A percentile compares a stretch with the other conserved stretches of the same genome.
Conservation (phyloP, 129 eudicot genomes). For the Glebionis coronaria region DNA sequence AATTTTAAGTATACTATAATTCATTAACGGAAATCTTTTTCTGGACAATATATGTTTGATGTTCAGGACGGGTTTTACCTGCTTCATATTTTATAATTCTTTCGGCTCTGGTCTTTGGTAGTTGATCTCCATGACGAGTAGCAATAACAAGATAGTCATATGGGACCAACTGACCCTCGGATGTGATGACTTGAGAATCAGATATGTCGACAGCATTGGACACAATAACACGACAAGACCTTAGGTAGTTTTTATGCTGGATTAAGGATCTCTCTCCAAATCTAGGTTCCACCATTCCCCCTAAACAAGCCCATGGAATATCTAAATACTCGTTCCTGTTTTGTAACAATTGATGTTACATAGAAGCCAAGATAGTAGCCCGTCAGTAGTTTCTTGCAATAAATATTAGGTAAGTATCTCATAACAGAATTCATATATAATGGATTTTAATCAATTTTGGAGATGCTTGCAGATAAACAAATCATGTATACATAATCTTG, state of each 20-base stretch:
- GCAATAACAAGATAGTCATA: constrained; percentile 81
- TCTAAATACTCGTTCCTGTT: constrained; percentile 78
- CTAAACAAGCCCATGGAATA: constrained; percentile 85
- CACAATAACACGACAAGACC: constrained; percentile 48
- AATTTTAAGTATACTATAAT: no score
- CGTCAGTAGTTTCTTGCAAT: no score
- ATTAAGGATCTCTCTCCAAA: constrained; percentile 76
- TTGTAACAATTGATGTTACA: background rate
- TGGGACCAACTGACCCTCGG: constrained; percentile 52
- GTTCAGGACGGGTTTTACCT: constrained; percentile 39
- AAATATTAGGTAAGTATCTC: no score
- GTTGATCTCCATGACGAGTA: constrained; percentile 56
- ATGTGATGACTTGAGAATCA: constrained; percentile 46
- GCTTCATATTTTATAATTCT: constrained; percentile 57
- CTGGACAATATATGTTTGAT: background rate
- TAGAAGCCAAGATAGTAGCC: no score
- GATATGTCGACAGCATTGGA: constrained; percentile 54
- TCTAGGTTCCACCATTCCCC: constrained; percentile 77
- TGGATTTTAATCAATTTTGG: no score
- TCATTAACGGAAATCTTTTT: no score
- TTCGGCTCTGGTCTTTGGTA: constrained; percentile 55
- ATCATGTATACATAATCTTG: no score
- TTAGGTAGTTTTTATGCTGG: constrained; percentile 61
- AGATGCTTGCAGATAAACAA: no score
- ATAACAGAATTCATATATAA: no score